phyloP scores from a whole-genome alignment of 805 yeast species.

The Metschnikowia proteae region DNA sequence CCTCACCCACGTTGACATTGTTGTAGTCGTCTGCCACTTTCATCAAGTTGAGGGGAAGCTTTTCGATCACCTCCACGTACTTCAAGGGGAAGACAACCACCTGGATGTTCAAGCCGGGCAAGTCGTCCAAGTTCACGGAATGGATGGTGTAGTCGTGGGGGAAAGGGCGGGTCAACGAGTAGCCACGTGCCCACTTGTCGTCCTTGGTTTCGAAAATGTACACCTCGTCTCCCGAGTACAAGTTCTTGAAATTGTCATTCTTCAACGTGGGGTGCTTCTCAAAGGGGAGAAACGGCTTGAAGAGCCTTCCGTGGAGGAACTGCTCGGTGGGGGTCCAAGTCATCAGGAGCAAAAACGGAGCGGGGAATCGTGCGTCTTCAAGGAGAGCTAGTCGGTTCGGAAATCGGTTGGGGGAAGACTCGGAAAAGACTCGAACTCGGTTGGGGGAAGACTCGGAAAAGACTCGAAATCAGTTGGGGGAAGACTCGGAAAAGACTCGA shows the following conservation, averaged over 20 bases:
- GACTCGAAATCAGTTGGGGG: too few species aligned
- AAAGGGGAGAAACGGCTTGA: conserved; percentile 39
- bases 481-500: too few species aligned
- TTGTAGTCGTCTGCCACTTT: conserved; percentile 28
- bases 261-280: conserved; percentile 39
- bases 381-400: too few species aligned
- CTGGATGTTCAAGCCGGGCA: conserved; percentile 53
- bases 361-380: background rate
- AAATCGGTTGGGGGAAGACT: too few species aligned
- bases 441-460: too few species aligned
- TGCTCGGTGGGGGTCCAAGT: conserved; percentile 37
- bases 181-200: conserved; percentile 77
- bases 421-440: too few species aligned
- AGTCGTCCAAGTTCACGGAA: conserved; percentile 54
- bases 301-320: conserved; percentile 36
- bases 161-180: conserved; percentile 61
- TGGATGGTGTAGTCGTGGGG: conserved; percentile 67
- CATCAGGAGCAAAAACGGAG: conserved; percentile 3
- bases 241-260: conserved; percentile 43
- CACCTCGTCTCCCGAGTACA: conserved; percentile 75
- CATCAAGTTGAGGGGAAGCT: conserved; percentile 35
- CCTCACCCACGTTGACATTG: conserved; percentile 19
- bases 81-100: conserved; percentile 62
- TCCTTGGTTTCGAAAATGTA: conserved; percentile 63
- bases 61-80: conserved; percentile 45